These are phyloP conservation scores for Aspergillus panamensis DNA, from an alignment of 495 filamentous ascomycete genomes.

Conservation along the genomic window DNA sequence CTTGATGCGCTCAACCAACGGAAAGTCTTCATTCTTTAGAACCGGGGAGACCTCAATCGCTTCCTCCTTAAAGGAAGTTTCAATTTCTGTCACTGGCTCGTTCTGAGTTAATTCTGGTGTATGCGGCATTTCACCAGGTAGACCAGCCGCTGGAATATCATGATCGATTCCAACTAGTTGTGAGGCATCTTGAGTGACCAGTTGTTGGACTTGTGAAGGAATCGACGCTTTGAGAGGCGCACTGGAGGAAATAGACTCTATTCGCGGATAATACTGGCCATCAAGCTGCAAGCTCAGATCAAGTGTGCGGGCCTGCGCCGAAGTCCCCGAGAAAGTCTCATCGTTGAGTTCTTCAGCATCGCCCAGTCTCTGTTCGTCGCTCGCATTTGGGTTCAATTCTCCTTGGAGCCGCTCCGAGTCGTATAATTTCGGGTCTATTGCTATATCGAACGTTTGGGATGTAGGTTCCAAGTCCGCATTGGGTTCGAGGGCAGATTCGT, in stretches of 20 bases:
- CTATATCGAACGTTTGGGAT: constrained; percentile 1
- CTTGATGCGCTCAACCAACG: not conserved
- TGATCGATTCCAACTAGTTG: constrained; percentile 15
- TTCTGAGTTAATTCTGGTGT: constrained; percentile 18
- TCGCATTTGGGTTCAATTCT: not conserved
- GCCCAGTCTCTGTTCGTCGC: not conserved
- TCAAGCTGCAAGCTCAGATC: constrained; percentile 20
- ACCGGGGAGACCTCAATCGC: not conserved
- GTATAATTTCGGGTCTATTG: constrained; percentile 22
- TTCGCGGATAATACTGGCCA: constrained; percentile 16
- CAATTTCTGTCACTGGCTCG: not conserved
- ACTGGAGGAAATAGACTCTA: not conserved
- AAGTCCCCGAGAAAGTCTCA: not conserved
- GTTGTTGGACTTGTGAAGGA: constrained; percentile 15
- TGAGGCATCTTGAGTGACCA: constrained; percentile 25
- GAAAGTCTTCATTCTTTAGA: not conserved
- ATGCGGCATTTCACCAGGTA: constrained; percentile 1
- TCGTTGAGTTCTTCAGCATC: not conserved
- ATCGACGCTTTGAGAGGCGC: not conserved
- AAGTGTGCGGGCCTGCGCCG: not conserved
- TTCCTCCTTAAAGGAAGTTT: not conserved
- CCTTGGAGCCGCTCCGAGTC: not conserved
- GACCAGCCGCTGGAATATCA: not conserved
- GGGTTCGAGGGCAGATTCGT: not conserved
- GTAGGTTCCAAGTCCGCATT: not conserved